phyloP scores from a whole-genome alignment of 2,329 filamentous ascomycete species.

The Colletotrichum destructivum region DNA sequence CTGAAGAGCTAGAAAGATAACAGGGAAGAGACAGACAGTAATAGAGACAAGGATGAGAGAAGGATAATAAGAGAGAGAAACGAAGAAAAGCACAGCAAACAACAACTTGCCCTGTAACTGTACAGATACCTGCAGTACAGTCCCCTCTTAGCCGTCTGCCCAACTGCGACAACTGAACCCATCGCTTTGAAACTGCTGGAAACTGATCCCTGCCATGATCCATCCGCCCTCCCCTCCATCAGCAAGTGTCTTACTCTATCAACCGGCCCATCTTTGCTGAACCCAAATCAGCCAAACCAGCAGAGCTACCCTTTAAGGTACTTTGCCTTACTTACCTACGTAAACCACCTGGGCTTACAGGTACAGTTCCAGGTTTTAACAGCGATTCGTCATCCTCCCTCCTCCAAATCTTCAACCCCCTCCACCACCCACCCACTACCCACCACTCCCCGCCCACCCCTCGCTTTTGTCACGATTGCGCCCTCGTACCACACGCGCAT shows the following conservation, averaged over 20 bases:
- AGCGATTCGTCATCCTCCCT: constrained; percentile 35
- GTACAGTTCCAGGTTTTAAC: constrained; percentile 5
- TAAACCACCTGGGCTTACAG: constrained; percentile 1
- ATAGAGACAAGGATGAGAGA: too few species aligned
- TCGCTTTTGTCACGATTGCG: constrained; percentile 38
- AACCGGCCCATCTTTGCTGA: too few species aligned
- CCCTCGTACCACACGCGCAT: constrained; percentile 13
- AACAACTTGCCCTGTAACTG: too few species aligned
- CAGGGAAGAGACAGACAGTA: too few species aligned
- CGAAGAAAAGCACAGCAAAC: too few species aligned
- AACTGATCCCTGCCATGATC: constrained; percentile 24
- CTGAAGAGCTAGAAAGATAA: too few species aligned
- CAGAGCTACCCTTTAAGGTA: too few species aligned
- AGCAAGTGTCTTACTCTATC: constrained; percentile 31
- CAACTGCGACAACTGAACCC: constrained; percentile 29
- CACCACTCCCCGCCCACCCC: constrained; percentile 1
- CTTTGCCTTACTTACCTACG: neutral
- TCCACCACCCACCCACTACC: constrained; percentile 8
- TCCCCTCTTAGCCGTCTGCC: too few species aligned
- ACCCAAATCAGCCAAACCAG: too few species aligned
- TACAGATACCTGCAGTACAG: too few species aligned
- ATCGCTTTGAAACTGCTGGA: constrained; percentile 23
- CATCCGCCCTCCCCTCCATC: neutral
- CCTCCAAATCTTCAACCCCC: constrained; percentile 21
- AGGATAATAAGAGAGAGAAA: too few species aligned